These are phyloP conservation scores for Beauveria brongniartii DNA, from an alignment of 2,329 filamentous ascomycete species.

Conservation along the genomic window DNA sequence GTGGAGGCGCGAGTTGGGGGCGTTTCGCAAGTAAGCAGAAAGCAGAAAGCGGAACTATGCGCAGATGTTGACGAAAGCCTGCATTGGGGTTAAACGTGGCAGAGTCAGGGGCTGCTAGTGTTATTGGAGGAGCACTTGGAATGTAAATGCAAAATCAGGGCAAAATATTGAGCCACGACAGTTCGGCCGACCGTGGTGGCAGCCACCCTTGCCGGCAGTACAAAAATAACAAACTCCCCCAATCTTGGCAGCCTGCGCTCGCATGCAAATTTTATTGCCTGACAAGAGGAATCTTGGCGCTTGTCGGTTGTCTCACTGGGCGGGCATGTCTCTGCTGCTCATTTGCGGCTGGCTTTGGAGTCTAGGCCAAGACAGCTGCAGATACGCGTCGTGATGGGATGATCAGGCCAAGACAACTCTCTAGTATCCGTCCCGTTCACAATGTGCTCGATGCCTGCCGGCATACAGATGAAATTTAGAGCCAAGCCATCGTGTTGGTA, in stretches of 20 bases:
- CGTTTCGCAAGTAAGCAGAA: slow-evolving; percentile 43
- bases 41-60: slow-evolving; percentile 13
- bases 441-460: not conserved
- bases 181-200: not conserved
- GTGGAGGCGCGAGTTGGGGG: slow-evolving; percentile 63
- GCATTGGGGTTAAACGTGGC: not conserved
- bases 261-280: not conserved
- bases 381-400: not conserved
- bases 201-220: not conserved
- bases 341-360: not conserved
- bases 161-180: not conserved
- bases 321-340: slow-evolving; percentile 8
- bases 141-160: not conserved
- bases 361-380: not conserved
- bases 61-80: not conserved
- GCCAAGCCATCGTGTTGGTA: not conserved
- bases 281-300: not conserved
- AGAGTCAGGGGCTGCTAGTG: not conserved
- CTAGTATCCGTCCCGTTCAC: not conserved
- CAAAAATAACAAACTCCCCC: not conserved
- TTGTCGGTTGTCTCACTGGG: not conserved
- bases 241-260: not conserved
- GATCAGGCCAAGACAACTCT: not conserved
- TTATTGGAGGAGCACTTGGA: not conserved
- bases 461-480: not conserved